A percentile compares a stretch with the other conserved stretches of the same genome.
Evolutionary conservation across 2,329 filamentous ascomycete species (phyloP).

Genomic region (Scedosporium minutisporum): DNA sequence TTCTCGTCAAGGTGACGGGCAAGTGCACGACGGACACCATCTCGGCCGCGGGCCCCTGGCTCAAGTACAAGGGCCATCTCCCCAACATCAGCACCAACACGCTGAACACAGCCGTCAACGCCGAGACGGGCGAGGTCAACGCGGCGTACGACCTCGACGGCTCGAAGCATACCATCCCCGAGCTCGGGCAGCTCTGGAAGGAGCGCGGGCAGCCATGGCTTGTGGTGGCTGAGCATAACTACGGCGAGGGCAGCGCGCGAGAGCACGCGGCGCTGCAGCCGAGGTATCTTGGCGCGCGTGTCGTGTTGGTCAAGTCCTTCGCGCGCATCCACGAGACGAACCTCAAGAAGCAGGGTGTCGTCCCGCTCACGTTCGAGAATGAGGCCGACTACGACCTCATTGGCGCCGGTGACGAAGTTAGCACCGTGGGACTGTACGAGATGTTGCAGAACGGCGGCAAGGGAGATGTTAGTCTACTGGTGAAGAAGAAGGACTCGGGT

Average conservation of each 20-base stretch:
- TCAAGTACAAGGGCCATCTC: slow-evolving; percentile 98
- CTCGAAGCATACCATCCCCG: slow-evolving; percentile 67
- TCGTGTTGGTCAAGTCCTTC: slow-evolving; percentile 80
- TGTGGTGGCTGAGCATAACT: slow-evolving; percentile 95
- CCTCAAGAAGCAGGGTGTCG: slow-evolving; percentile 93
- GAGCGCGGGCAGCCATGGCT: slow-evolving; percentile 69
- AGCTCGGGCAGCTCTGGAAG: slow-evolving; percentile 79
- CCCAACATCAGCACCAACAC: slow-evolving; percentile 98
- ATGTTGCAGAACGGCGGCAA: slow-evolving; percentile 69
- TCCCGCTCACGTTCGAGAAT: slow-evolving; percentile 83
- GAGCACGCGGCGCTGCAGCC: slow-evolving; percentile 88
- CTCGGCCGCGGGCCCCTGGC: slow-evolving; percentile 90
- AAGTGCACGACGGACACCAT: slow-evolving; percentile 99
- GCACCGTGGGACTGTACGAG: slow-evolving; percentile 74
- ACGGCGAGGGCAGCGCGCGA: slow-evolving; percentile 80
- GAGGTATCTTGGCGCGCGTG: slow-evolving; percentile 74
- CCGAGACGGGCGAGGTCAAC: slow-evolving; percentile 86
- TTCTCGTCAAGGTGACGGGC: slow-evolving; percentile 92
- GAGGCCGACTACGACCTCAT: slow-evolving; percentile 83
- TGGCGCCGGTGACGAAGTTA: slow-evolving; percentile 71
- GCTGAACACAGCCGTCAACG: slow-evolving; percentile 88
- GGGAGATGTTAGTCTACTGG: slow-evolving; percentile 61
- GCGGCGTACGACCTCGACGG: slow-evolving; percentile 81
- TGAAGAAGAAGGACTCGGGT: slow-evolving; percentile 49
- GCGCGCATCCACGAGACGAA: slow-evolving; percentile 93